phyloP scores from a whole-genome alignment of 1,284 basidiomycete species.

The Ceratobasidium sp. region DNA sequence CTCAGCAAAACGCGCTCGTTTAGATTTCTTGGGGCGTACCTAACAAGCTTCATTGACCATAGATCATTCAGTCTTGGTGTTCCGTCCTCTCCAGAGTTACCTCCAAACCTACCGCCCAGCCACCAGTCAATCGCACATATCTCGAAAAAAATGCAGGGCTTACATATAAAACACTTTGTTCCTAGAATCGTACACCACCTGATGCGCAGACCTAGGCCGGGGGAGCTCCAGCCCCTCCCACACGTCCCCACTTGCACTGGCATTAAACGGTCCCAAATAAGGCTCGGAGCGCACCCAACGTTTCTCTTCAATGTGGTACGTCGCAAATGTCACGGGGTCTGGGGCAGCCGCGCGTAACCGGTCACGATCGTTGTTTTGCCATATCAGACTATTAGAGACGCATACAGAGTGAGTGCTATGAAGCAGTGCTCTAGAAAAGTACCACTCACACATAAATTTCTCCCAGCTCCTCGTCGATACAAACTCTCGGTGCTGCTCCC shows the following conservation, averaged over 20 bases:
- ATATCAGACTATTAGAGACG: neutral
- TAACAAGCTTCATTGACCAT: slow-evolving; percentile 70
- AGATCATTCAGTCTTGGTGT: slow-evolving; percentile 67
- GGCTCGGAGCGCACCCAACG: slow-evolving; percentile 26
- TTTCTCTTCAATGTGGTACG: slow-evolving; percentile 37
- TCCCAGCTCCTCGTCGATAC: slow-evolving; percentile 64
- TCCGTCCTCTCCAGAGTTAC: slow-evolving; percentile 34
- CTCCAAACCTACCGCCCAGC: slow-evolving; percentile 36
- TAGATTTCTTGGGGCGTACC: slow-evolving; percentile 53
- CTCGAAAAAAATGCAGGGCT: slow-evolving; percentile 46
- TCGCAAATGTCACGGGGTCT: slow-evolving; percentile 38
- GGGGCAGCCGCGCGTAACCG: neutral
- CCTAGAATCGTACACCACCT: slow-evolving; percentile 65
- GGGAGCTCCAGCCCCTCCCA: slow-evolving; percentile 50
- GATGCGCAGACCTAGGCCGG: slow-evolving; percentile 70
- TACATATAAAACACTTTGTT: slow-evolving; percentile 35
- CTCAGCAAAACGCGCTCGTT: neutral
- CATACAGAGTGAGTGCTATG: neutral
- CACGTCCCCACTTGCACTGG: slow-evolving; percentile 8
- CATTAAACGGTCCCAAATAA: neutral
- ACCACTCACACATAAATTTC: slow-evolving; percentile 74
- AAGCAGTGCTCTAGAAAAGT: neutral
- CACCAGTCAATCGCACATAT: slow-evolving; percentile 8
- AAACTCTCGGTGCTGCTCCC: slow-evolving; percentile 70
- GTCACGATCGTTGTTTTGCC: slow-evolving; percentile 29